phyloP scores from a whole-genome alignment of 345 rosid species.

The Brassica cretica region DNA sequence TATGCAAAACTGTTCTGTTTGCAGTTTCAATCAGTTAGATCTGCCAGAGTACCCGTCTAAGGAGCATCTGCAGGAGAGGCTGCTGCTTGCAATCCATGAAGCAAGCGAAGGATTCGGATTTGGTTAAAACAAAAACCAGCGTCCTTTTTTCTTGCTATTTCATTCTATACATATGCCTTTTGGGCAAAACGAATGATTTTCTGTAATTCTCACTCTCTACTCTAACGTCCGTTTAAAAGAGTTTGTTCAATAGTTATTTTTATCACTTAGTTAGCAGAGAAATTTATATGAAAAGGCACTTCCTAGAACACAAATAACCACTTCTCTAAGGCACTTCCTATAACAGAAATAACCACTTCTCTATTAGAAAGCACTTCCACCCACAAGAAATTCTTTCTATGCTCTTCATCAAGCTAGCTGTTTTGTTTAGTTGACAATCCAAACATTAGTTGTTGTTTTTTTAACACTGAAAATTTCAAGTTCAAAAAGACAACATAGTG shows the following conservation, averaged over 20 bases:
- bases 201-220: background rate
- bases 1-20: constrained; percentile 7
- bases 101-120: constrained; percentile 96
- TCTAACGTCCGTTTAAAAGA: background rate
- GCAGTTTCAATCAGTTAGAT: constrained; percentile 98
- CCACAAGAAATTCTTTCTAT: too few relatives aligned
- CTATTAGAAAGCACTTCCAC: too few relatives aligned
- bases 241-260: background rate
- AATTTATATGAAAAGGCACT: too few relatives aligned
- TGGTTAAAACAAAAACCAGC: constrained; percentile 48
- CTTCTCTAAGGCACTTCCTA: too few relatives aligned
- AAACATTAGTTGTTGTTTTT: too few relatives aligned
- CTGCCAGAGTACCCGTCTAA: constrained; percentile 94
- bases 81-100: constrained; percentile 94
- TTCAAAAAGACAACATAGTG: too few relatives aligned
- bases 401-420: too few relatives aligned
- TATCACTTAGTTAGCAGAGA: too few relatives aligned
- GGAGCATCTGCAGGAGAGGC: constrained; percentile 83
- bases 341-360: too few relatives aligned
- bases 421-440: too few relatives aligned
- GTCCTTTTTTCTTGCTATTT: background rate
- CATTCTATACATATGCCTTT: background rate
- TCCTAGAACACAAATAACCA: too few relatives aligned
- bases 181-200: background rate
- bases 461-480: too few relatives aligned